A percentile compares a stretch with the other conserved stretches of the same genome.
Evolutionary conservation across 208 protist species (phyloP).

Genomic region (Leishmania mexicana): DNA sequence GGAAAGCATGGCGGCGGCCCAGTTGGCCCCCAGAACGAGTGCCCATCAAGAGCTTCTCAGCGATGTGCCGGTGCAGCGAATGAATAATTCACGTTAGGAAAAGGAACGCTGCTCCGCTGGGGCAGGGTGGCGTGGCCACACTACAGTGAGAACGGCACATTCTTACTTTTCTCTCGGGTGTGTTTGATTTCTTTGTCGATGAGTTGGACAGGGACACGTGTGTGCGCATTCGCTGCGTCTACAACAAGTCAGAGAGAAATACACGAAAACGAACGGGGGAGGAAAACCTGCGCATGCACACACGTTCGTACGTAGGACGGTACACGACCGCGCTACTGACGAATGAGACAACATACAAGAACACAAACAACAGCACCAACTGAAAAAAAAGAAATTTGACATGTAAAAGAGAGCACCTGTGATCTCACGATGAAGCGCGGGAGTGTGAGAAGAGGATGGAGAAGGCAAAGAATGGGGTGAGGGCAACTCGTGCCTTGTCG

Average conservation of each 20-base stretch:
- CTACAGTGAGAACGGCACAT: not conserved
- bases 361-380: not conserved
- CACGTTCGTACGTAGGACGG: not conserved
- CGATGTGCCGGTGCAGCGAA: not conserved
- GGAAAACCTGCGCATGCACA: not conserved
- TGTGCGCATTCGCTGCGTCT: not conserved
- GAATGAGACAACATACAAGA: not conserved
- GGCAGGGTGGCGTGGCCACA: not conserved
- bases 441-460: not conserved
- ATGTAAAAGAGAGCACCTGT: conserved; percentile 10
- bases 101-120: not conserved
- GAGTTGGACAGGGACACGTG: not conserved
- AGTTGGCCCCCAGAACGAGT: not conserved
- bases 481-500: not conserved
- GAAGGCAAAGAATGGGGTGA: not conserved
- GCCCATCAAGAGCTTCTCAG: not conserved
- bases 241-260: conserved; percentile 2
- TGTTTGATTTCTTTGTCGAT: not conserved
- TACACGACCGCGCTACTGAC: not conserved
- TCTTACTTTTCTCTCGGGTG: not conserved
- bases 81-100: not conserved
- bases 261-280: not conserved
- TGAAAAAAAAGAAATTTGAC: not conserved
- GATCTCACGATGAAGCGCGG: not conserved
- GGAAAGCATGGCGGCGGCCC: not conserved